A percentile compares a stretch with the other conserved stretches of the same genome.
Conservation (phyloP, 495 filamentous ascomycete genomes). For the Daldinia loculata region DNA sequence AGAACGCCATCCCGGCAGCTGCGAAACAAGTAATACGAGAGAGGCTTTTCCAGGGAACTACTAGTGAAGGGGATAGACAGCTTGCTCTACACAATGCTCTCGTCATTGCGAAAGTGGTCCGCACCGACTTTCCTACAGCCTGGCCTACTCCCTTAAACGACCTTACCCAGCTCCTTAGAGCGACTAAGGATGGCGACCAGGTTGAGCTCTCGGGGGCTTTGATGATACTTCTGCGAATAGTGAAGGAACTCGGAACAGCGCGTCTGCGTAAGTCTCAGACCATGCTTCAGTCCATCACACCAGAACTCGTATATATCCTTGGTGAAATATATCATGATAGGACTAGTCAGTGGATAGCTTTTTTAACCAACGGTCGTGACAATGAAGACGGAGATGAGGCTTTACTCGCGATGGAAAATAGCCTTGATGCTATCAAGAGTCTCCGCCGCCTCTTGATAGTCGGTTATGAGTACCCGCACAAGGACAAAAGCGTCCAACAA, state of each 20-base stretch:
- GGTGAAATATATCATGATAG: constrained; percentile 79
- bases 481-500: constrained; percentile 73
- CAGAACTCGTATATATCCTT: constrained; percentile 80
- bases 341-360: constrained; percentile 72
- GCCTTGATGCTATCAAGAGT: constrained; percentile 78
- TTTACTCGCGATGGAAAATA: constrained; percentile 72
- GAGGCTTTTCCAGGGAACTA: constrained; percentile 73
- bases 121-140: constrained; percentile 86
- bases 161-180: constrained; percentile 69
- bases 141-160: constrained; percentile 72
- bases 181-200: constrained; percentile 54
- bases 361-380: constrained; percentile 57
- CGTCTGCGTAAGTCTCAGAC: constrained; percentile 73
- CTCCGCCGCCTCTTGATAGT: constrained; percentile 79
- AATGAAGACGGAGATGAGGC: constrained; percentile 70
- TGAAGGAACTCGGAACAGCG: constrained; percentile 88
- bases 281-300: constrained; percentile 76
- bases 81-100: constrained; percentile 88
- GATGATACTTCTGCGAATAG: constrained; percentile 79
- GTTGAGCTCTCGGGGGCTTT: constrained; percentile 73
- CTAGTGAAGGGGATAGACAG: constrained; percentile 74
- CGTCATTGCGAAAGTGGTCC: constrained; percentile 83
- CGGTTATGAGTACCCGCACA: constrained; percentile 85
- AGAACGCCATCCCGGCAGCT: constrained; percentile 73
- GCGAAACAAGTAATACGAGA: constrained; percentile 80